These are phyloP conservation scores for Leishmania tarentolae DNA, from an alignment of 208 protist species.

Conservation along the genomic window DNA sequence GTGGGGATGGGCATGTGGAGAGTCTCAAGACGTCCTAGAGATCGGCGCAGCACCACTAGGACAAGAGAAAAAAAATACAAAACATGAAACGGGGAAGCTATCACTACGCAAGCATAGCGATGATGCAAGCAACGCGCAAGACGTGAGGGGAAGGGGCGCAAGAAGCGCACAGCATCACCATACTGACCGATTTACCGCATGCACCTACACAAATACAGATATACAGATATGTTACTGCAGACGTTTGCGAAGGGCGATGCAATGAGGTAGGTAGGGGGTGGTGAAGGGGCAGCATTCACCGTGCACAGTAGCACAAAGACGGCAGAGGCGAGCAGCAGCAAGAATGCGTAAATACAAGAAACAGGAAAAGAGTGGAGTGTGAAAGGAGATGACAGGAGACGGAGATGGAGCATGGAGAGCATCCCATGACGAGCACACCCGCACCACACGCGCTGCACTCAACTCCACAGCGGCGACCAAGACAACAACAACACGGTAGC, in stretches of 20 bases:
- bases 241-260: not conserved
- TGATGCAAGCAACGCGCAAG: not conserved
- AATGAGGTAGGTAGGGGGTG: not conserved
- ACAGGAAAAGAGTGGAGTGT: not conserved
- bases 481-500: not conserved
- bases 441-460: not conserved
- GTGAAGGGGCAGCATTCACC: not conserved
- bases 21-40: no score
- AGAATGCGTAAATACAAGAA: not conserved
- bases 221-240: not conserved
- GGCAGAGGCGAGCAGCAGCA: not conserved
- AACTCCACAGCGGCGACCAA: no score
- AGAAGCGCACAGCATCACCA: not conserved
- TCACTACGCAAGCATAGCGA: not conserved
- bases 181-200: not conserved
- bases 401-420: conserved; percentile 5
- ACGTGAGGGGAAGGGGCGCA: not conserved
- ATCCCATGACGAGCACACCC: conserved; percentile 2
- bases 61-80: not conserved
- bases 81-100: not conserved
- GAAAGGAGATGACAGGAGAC: not conserved
- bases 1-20: no score
- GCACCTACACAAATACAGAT: not conserved
- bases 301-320: not conserved
- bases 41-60: not conserved